Evolutionary conservation across 768 basidiomycete genomes (phyloP).

Genomic region (Hemileccinum impolitum): DNA sequence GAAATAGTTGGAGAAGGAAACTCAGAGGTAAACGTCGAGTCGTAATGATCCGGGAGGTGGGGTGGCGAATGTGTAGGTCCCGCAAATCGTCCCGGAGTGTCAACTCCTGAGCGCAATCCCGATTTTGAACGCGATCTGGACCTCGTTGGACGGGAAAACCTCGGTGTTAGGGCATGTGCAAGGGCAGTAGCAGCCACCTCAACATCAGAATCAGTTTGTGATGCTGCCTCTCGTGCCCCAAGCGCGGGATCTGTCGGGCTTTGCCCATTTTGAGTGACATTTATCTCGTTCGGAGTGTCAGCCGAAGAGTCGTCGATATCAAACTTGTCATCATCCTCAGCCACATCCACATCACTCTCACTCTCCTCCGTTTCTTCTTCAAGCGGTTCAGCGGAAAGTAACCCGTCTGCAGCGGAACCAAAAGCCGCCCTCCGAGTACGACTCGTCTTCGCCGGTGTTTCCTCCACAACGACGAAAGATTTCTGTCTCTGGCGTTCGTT

Average conservation of each 20-base stretch:
- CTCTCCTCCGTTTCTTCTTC: slow-evolving; percentile 44
- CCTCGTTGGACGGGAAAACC: slow-evolving; percentile 20
- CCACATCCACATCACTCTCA: slow-evolving; percentile 37
- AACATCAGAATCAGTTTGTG: slow-evolving; percentile 27
- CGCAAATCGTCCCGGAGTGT: slow-evolving; percentile 60
- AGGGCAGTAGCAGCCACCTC: slow-evolving; percentile 33
- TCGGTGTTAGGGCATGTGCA: slow-evolving; percentile 30
- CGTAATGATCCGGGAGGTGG: slow-evolving; percentile 18
- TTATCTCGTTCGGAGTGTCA: slow-evolving; percentile 36
- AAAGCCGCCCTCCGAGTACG: slow-evolving; percentile 15
- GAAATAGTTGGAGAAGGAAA: slow-evolving; percentile 36
- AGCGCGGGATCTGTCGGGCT: slow-evolving; percentile 8
- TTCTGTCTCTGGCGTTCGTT: slow-evolving; percentile 99
- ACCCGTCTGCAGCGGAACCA: slow-evolving; percentile 4
- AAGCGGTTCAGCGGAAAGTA: slow-evolving; percentile 18
- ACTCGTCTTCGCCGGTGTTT: slow-evolving; percentile 55
- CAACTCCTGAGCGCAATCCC: slow-evolving; percentile 54
- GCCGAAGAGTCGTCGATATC: slow-evolving; percentile 91
- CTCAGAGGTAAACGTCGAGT: slow-evolving; percentile 30
- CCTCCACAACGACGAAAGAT: slow-evolving; percentile 97
- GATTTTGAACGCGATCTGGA: slow-evolving; percentile 35
- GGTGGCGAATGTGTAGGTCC: slow-evolving; percentile 50
- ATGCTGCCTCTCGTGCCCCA: slow-evolving; percentile 23
- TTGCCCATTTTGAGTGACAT: slow-evolving; percentile 12
- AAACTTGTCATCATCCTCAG: slow-evolving; percentile 71